A percentile compares a stretch with the other conserved stretches of the same genome.
These are phyloP conservation scores for Tolypocladium amazonense DNA, from an alignment of 2,329 filamentous ascomycete species.

Conservation along the genomic window DNA sequence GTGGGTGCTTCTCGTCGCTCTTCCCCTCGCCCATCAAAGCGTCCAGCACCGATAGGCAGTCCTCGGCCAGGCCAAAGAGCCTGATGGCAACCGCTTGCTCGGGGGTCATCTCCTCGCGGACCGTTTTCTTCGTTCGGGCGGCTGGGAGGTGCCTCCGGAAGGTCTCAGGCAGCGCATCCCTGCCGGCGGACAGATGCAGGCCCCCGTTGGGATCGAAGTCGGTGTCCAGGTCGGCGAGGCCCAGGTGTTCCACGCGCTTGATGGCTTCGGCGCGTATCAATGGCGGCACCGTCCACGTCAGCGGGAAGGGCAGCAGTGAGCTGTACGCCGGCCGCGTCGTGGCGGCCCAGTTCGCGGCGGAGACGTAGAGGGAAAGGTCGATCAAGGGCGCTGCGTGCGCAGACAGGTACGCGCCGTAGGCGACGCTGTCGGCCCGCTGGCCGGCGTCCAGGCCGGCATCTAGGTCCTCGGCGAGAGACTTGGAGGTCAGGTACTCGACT, in stretches of 20 bases:
- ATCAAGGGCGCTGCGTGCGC: constrained; percentile 67
- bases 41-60: constrained; percentile 62
- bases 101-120: constrained; percentile 54
- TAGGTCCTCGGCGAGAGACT: constrained; percentile 22
- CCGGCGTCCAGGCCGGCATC: constrained; percentile 27
- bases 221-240: constrained; percentile 57
- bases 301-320: constrained; percentile 69
- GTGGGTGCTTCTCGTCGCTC: constrained; percentile 12
- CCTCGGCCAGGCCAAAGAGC: constrained; percentile 60
- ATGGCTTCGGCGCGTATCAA: constrained; percentile 61
- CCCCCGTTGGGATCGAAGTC: constrained; percentile 34
- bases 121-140: constrained; percentile 38
- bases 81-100: constrained; percentile 65
- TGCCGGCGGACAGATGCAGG: constrained; percentile 23
- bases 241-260: constrained; percentile 57
- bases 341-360: constrained; percentile 73
- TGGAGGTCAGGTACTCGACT: constrained; percentile 40
- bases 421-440: constrained; percentile 36
- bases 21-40: constrained; percentile 30
- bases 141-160: constrained; percentile 27
- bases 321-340: constrained; percentile 74
- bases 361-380: constrained; percentile 82
- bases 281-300: constrained; percentile 78
- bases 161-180: constrained; percentile 27
- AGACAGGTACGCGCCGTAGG: constrained; percentile 58